Percentiles rank a stretch among this genome's conserved stretches.
phyloP scores from a whole-genome alignment of 139 green algal species.

The Ostreobium quekettii region DNA sequence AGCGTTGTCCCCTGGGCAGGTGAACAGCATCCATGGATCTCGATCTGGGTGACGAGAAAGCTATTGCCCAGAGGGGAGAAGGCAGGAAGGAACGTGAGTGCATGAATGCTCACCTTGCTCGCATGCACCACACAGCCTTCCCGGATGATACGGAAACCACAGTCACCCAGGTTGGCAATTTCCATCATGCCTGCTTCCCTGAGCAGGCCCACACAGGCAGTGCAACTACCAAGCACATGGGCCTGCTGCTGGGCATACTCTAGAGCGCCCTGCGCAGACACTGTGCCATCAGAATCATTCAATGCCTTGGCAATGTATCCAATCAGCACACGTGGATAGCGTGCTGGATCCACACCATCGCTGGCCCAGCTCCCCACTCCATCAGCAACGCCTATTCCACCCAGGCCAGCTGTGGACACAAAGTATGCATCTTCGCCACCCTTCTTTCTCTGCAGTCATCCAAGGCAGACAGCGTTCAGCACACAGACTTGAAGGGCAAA shows the following conservation, averaged over 20 bases:
- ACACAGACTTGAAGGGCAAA: too few species aligned
- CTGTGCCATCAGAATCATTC: background rate
- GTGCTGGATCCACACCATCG: slow-evolving; percentile 70
- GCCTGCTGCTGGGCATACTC: slow-evolving; percentile 13
- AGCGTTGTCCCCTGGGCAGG: too few species aligned
- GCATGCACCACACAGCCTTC: slow-evolving; percentile 50
- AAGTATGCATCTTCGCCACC: slow-evolving; percentile 66
- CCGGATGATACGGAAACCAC: slow-evolving; percentile 59
- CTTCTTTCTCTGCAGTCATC: slow-evolving; percentile 3
- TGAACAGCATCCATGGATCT: too few species aligned
- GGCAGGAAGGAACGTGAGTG: too few species aligned
- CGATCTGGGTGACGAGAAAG: too few species aligned
- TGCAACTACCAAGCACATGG: slow-evolving; percentile 11
- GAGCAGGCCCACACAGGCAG: slow-evolving; percentile 20
- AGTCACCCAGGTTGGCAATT: slow-evolving; percentile 75
- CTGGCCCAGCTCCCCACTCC: slow-evolving; percentile 83
- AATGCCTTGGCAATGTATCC: background rate
- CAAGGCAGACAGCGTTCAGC: too few species aligned
- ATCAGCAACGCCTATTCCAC: slow-evolving; percentile 73
- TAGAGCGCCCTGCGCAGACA: background rate
- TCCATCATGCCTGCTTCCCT: slow-evolving; percentile 30
- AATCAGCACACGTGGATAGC: slow-evolving; percentile 63
- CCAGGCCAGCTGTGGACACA: slow-evolving; percentile 40
- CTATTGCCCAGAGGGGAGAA: too few species aligned
- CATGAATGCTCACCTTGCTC: slow-evolving; percentile 38